Evolutionary conservation across 805 yeast species (phyloP).

Genomic region (Zygosaccharomyces siamensis): DNA sequence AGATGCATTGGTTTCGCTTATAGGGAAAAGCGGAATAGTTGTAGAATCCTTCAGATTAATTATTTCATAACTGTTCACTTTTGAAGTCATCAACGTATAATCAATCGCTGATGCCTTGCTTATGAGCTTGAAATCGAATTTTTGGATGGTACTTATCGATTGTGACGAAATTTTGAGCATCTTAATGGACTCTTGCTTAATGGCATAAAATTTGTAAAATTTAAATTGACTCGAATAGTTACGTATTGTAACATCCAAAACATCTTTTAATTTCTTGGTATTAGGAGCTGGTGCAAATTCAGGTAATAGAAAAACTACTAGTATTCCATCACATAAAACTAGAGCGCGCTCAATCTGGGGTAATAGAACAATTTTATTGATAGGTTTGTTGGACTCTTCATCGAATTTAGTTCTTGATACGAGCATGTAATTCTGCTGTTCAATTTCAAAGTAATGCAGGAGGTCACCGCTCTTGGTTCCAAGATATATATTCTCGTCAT

Average conservation of each 20-base stretch:
- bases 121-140: constrained; percentile 15
- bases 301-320: constrained; percentile 30
- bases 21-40: constrained; percentile 25
- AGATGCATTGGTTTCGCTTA: constrained; percentile 24
- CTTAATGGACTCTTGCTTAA: constrained; percentile 14
- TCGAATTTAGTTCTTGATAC: constrained; percentile 31
- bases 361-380: constrained; percentile 26
- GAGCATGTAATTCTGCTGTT: constrained; percentile 28
- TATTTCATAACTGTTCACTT: constrained; percentile 25
- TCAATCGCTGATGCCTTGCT: constrained; percentile 16
- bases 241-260: constrained; percentile 21
- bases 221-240: constrained; percentile 16
- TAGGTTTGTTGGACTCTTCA: constrained; percentile 13
- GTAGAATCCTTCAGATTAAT: constrained; percentile 17
- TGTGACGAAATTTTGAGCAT: constrained; percentile 13
- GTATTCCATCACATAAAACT: constrained; percentile 18
- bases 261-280: constrained; percentile 12
- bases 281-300: constrained; percentile 36
- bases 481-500: constrained; percentile 31
- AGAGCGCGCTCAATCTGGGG: constrained; percentile 31
- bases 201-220: constrained; percentile 16
- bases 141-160: constrained; percentile 8
- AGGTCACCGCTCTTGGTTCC: constrained; percentile 32
- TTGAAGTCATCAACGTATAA: constrained; percentile 21
- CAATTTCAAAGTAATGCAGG: constrained; percentile 34